phyloP scores from a whole-genome alignment of 1,284 basidiomycete genomes.

The Trametes hirsuta region DNA sequence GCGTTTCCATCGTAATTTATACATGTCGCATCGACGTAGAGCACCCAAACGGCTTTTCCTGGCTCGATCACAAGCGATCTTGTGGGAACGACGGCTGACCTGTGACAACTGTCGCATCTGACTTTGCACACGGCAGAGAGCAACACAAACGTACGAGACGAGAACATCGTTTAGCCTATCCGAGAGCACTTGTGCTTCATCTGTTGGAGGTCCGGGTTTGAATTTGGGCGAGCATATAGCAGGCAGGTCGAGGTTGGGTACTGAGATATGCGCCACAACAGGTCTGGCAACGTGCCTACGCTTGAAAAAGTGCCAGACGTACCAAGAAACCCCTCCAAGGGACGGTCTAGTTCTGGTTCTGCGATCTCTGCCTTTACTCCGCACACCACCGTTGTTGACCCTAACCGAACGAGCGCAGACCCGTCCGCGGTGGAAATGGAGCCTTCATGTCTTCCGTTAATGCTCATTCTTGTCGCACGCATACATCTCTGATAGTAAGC shows the following conservation, averaged over 20 bases:
- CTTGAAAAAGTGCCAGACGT: slow-evolving; percentile 24
- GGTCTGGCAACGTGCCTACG: background rate
- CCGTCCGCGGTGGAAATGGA: slow-evolving; percentile 92
- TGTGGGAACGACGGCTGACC: slow-evolving; percentile 70
- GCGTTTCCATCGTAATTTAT: slow-evolving; percentile 97
- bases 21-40: slow-evolving; percentile 93
- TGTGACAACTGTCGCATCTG: slow-evolving; percentile 34
- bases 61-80: slow-evolving; percentile 79
- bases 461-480: background rate
- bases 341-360: slow-evolving; percentile 80
- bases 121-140: background rate
- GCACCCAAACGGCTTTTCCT: slow-evolving; percentile 84
- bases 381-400: slow-evolving; percentile 89
- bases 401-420: slow-evolving; percentile 87
- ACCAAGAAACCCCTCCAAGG: slow-evolving; percentile 85
- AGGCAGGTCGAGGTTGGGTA: slow-evolving; percentile 89
- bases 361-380: slow-evolving; percentile 95
- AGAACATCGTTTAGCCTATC: slow-evolving; percentile 81
- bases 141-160: slow-evolving; percentile 55
- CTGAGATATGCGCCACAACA: slow-evolving; percentile 37
- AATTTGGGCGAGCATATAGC: slow-evolving; percentile 92
- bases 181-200: slow-evolving; percentile 90
- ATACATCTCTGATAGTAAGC: background rate
- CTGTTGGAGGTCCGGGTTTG: slow-evolving; percentile 91
- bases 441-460: slow-evolving; percentile 43